Conservation (phyloP, 495 filamentous ascomycete species). For the Penicillium manginii region DNA sequence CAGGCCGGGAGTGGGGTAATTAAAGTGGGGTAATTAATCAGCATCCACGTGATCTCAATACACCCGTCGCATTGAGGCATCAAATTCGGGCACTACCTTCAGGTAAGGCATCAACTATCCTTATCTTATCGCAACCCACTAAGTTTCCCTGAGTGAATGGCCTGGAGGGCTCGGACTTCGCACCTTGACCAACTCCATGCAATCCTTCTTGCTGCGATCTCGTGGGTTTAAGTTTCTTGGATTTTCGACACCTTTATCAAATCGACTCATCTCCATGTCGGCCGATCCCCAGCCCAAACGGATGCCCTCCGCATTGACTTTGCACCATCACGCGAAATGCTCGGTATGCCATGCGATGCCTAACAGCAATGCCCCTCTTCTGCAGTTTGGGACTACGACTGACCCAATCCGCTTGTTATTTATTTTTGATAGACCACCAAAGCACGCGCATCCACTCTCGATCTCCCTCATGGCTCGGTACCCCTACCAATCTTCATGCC, state of each 20-base stretch:
- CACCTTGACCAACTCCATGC: constrained; percentile 11
- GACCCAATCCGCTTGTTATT: not conserved
- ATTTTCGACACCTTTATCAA: not conserved
- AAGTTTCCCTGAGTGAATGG: no score
- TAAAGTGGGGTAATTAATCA: no score
- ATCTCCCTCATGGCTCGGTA: constrained; percentile 89
- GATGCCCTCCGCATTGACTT: constrained; percentile 78
- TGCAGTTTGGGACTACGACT: not conserved
- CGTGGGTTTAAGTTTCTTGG: not conserved
- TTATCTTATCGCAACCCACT: no score
- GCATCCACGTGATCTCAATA: no score
- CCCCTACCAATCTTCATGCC: constrained; percentile 96
- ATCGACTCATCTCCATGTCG: constrained; percentile 38
- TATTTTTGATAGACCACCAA: constrained; percentile 73
- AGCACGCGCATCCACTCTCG: constrained; percentile 87
- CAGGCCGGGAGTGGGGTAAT: no score
- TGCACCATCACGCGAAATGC: constrained; percentile 80
- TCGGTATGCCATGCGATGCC: constrained; percentile 56
- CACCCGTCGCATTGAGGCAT: no score
- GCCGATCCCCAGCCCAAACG: constrained; percentile 35
- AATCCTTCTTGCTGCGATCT: constrained; percentile 17
- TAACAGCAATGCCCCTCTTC: not conserved
- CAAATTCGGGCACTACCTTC: no score
- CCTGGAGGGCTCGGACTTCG: no score
- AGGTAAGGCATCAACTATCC: no score